A percentile compares a stretch with the other conserved stretches of the same genome.
These are phyloP conservation scores for Misopates orontium DNA, from an alignment of 257 asterid genomes.

Conservation along the genomic window DNA sequence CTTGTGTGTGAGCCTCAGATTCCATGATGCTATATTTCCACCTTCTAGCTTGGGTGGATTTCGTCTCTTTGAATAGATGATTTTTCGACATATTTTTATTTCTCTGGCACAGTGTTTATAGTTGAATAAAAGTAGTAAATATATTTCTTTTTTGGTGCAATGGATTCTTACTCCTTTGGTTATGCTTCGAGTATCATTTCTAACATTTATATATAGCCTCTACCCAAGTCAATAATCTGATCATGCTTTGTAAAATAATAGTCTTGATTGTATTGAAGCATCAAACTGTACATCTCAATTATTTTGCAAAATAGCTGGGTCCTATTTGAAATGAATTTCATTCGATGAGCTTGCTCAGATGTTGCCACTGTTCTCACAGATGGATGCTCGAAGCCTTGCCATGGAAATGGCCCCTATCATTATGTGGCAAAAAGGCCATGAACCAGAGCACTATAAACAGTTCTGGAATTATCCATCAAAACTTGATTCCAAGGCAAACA, in stretches of 20 bases:
- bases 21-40: constrained; percentile 1
- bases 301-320: neutral
- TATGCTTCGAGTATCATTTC: neutral
- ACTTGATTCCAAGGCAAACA: constrained; percentile 37
- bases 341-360: constrained; percentile 20
- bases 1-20: constrained; percentile 3
- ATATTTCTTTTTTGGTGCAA: neutral
- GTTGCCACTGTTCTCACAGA: constrained; percentile 45
- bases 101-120: neutral
- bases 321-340: neutral
- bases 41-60: neutral
- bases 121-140: neutral
- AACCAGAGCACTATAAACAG: constrained; percentile 62
- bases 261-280: neutral
- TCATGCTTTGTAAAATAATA: neutral
- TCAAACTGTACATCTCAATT: constrained; percentile 1
- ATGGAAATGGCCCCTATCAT: constrained; percentile 84
- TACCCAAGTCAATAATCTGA: neutral
- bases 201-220: neutral
- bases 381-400: constrained; percentile 93
- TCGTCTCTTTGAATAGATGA: neutral
- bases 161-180: constrained; percentile 3
- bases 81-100: neutral
- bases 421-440: constrained; percentile 79
- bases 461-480: constrained; percentile 56